Conservation (phyloP, 768 basidiomycete species). For the Rhizopogon rudus region DNA sequence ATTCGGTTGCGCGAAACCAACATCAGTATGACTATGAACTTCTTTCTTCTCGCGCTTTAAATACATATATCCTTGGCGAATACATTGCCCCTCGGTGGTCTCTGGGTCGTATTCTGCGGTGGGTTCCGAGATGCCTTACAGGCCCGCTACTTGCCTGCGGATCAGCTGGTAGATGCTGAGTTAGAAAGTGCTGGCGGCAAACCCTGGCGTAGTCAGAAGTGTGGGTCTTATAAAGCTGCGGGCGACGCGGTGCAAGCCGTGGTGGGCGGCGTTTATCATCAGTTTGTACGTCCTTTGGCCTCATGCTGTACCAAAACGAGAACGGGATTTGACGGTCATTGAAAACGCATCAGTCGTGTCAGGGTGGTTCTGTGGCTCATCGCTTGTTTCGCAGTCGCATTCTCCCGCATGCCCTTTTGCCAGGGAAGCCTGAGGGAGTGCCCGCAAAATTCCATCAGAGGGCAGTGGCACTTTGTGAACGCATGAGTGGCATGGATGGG, state of each 20-base stretch:
- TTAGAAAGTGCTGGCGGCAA: constrained; percentile 21
- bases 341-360: not conserved
- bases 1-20: constrained; percentile 43
- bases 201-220: constrained; percentile 36
- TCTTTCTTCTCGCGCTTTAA: constrained; percentile 52
- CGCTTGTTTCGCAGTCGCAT: constrained; percentile 28
- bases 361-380: constrained; percentile 30
- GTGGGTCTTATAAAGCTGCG: constrained; percentile 73
- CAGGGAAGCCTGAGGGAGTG: constrained; percentile 21
- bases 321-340: constrained; percentile 8
- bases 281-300: constrained; percentile 54
- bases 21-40: constrained; percentile 50
- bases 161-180: constrained; percentile 17
- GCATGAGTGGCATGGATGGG: constrained; percentile 21
- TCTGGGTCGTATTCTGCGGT: constrained; percentile 65
- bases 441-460: constrained; percentile 24
- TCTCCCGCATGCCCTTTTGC: constrained; percentile 26
- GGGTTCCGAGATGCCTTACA: constrained; percentile 48
- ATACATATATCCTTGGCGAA: constrained; percentile 72
- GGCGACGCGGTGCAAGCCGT: constrained; percentile 74
- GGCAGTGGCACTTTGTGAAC: constrained; percentile 20
- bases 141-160: not conserved
- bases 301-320: constrained; percentile 9
- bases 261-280: constrained; percentile 70
- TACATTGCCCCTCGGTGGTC: constrained; percentile 70